These are phyloP conservation scores for Herpetospermum pedunculosum DNA, from an alignment of 306 rosid genomes.

Conservation along the genomic window DNA sequence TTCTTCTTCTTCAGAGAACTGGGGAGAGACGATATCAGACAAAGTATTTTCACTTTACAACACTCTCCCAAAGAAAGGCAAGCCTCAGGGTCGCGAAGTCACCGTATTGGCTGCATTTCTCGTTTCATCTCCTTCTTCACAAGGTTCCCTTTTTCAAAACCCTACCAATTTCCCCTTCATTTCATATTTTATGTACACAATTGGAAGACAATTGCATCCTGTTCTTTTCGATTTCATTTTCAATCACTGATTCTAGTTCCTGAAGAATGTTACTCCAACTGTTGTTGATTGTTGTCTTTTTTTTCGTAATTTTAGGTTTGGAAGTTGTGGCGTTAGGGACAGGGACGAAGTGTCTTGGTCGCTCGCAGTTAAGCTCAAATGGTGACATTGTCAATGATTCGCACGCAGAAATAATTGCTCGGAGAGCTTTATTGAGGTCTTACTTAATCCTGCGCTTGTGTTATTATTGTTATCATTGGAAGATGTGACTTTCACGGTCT, in stretches of 20 bases:
- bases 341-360: slow-evolving; percentile 84
- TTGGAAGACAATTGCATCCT: not conserved
- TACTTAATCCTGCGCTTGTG: not conserved
- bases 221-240: not conserved
- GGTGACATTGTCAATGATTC: slow-evolving; percentile 83
- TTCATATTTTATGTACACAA: not conserved
- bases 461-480: not conserved
- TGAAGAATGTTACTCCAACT: not conserved
- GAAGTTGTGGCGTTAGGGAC: slow-evolving; percentile 79
- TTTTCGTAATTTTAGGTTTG: slow-evolving; percentile 25
- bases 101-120: slow-evolving; percentile 78
- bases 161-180: not conserved
- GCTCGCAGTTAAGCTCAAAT: slow-evolving; percentile 48
- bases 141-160: slow-evolving; percentile 28
- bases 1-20: slow-evolving; percentile 18
- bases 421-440: slow-evolving; percentile 77
- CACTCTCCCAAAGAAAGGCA: slow-evolving; percentile 76
- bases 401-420: slow-evolving; percentile 75
- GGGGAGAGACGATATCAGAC: slow-evolving; percentile 39
- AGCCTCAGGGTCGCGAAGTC: slow-evolving; percentile 86
- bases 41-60: slow-evolving; percentile 44
- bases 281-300: not conserved
- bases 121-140: slow-evolving; percentile 53
- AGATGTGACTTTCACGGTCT: not conserved
- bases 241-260: not conserved